Conservation (phyloP, 352 stramenopile genomes). For the Bremia lactucae region DNA sequence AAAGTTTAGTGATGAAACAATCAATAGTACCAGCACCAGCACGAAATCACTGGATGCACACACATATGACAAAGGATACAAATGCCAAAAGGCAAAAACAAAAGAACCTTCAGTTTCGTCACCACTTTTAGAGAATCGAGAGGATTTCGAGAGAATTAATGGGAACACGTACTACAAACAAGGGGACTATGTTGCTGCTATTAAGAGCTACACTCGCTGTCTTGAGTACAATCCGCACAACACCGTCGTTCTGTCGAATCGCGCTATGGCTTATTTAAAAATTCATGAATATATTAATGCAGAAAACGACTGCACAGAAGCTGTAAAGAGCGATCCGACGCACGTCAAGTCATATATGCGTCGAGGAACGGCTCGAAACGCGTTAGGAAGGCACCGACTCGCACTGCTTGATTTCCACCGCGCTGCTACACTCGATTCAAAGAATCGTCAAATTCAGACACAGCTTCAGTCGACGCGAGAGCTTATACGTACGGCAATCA, state of each 20-base stretch:
- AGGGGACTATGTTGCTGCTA: constrained; percentile 77
- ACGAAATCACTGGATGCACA: constrained; percentile 44
- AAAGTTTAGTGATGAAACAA: neutral
- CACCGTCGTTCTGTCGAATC: constrained; percentile 80
- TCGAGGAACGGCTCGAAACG: constrained; percentile 78
- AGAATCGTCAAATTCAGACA: constrained; percentile 54
- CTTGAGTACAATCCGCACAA: constrained; percentile 67
- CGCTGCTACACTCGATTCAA: constrained; percentile 49
- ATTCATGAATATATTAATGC: constrained; percentile 78
- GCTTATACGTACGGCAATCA: constrained; percentile 53
- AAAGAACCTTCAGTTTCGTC: neutral
- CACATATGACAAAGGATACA: constrained; percentile 86
- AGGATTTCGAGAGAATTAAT: constrained; percentile 79
- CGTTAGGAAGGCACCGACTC: constrained; percentile 73
- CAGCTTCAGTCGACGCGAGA: constrained; percentile 57
- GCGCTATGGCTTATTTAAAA: constrained; percentile 85
- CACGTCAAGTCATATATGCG: constrained; percentile 84
- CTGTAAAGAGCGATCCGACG: constrained; percentile 59
- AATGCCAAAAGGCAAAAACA: constrained; percentile 11
- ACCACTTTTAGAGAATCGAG: constrained; percentile 20
- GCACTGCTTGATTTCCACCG: constrained; percentile 77
- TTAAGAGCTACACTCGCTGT: constrained; percentile 84
- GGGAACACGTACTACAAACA: constrained; percentile 88
- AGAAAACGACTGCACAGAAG: constrained; percentile 84
- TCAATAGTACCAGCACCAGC: neutral